These are phyloP conservation scores for Debaryomyces tyrocola DNA, from an alignment of 805 yeast genomes.

Conservation along the genomic window DNA sequence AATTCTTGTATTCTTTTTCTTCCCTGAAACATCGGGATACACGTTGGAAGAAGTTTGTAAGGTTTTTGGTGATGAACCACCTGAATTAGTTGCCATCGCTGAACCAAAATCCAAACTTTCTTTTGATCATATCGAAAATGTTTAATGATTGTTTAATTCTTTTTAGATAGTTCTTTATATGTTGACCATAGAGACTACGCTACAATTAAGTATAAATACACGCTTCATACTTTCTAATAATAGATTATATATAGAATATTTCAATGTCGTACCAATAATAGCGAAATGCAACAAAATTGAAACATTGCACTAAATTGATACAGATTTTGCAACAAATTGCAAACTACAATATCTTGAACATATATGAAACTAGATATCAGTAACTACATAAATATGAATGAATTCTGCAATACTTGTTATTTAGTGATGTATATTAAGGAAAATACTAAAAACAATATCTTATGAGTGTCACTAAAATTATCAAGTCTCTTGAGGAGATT, in stretches of 20 bases:
- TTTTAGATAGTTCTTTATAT: background rate
- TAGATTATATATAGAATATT: too few species aligned
- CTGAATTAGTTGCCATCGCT: background rate
- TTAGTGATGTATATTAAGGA: slow-evolving; percentile 1
- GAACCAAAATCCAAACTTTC: background rate
- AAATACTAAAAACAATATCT: background rate
- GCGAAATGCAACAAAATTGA: background rate
- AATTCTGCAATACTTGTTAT: background rate
- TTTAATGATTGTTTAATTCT: background rate
- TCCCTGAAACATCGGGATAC: slow-evolving; percentile 33
- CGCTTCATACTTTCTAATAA: too few species aligned
- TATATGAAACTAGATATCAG: background rate
- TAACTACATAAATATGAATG: background rate
- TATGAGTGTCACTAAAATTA: background rate
- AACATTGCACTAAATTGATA: background rate
- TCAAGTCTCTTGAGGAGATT: background rate
- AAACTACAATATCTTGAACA: background rate
- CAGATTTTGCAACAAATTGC: background rate
- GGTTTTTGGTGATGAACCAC: slow-evolving; percentile 24
- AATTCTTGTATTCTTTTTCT: slow-evolving; percentile 22
- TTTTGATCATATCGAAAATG: background rate
- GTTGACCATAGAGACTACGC: too few species aligned
- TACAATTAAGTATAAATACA: too few species aligned
- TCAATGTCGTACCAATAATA: background rate
- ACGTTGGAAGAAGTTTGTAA: slow-evolving; percentile 35